Evolutionary conservation across 2,329 filamentous ascomycete species (phyloP), one percentile per base, ranked within the genome.

Genomic region (Trichoderma sp.): DNA sequence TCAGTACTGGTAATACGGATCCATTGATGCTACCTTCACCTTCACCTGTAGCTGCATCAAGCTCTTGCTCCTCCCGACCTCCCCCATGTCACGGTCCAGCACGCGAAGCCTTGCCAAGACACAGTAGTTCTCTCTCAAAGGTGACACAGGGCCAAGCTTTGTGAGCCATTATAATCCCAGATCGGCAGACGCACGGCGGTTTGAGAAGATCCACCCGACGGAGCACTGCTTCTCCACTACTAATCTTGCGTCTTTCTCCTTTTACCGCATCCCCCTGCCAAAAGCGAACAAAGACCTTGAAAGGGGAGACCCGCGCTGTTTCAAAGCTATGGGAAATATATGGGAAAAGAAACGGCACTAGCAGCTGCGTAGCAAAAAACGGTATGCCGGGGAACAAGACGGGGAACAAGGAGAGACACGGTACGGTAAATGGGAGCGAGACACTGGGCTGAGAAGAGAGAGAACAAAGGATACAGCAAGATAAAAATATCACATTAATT

Each of bases 101-200:
- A 50, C 9, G 38, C 60, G 67, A 71, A 35, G 45, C 66, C 66
- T 38, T 41, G 67, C 53, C 67, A 71, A 60, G 67, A 41, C 35
- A 66, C 27, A 53, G 45, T 50, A 27, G 64, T 27, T 31, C 24
- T n/a, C 45, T 27, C 24, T n/a, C 27, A 68, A 60, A 62, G 33
- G 67, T 27, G 59, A 29, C 56, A 66, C n/a, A 53, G 53, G 71
- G 71, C 64, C 71, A 74, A 62, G 72, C 56, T 71, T 63, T 45
- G 38, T 21, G 35, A 45, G 38, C 38, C 21, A 50, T 62, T 24
- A 31, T 16, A 41, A 35, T 84, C 31, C 83, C 82, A 66, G 71
- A 74, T 74, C 71, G 71, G 71, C 71, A 67, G 71, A 74, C 71
- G 62, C 71, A 74, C 50, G 71, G 71, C 62, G 71, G 71, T 66